A percentile compares a stretch with the other conserved stretches of the same genome.
phyloP scores from a whole-genome alignment of 345 rosid genomes.

The Arabidopsis thaliana region DNA sequence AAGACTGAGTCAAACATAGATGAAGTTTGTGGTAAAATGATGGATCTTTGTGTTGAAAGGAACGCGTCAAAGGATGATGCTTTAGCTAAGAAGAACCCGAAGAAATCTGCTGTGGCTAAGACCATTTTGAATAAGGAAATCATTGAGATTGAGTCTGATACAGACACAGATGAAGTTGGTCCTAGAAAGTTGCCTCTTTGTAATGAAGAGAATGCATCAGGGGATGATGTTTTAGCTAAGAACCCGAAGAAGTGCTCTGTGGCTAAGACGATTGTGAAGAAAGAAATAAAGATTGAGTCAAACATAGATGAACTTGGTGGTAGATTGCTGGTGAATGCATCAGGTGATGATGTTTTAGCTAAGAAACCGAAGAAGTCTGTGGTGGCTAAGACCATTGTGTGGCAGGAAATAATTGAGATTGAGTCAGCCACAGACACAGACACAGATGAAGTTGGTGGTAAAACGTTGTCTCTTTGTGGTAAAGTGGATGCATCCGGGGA shows the following conservation, averaged over 20 bases:
- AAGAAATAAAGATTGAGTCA: neutral
- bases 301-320: neutral
- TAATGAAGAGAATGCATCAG: slow-evolving; percentile 32
- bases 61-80: slow-evolving; percentile 26
- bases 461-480: slow-evolving; percentile 21
- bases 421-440: slow-evolving; percentile 12
- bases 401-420: slow-evolving; percentile 22
- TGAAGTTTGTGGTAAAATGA: neutral
- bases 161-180: neutral
- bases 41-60: slow-evolving; percentile 27
- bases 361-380: neutral
- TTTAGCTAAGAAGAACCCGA: neutral
- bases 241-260: neutral
- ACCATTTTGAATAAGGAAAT: neutral
- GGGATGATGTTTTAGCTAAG: neutral
- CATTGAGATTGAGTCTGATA: neutral
- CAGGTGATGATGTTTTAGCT: neutral
- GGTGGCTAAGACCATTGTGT: neutral
- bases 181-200: slow-evolving; percentile 8
- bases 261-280: neutral
- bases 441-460: slow-evolving; percentile 13
- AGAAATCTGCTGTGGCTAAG: neutral
- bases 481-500: slow-evolving; percentile 34
- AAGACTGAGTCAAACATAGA: slow-evolving; percentile 1
- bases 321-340: slow-evolving; percentile 21